Conservation (phyloP, 805 yeast species). For the Debaryomyces maramus region DNA sequence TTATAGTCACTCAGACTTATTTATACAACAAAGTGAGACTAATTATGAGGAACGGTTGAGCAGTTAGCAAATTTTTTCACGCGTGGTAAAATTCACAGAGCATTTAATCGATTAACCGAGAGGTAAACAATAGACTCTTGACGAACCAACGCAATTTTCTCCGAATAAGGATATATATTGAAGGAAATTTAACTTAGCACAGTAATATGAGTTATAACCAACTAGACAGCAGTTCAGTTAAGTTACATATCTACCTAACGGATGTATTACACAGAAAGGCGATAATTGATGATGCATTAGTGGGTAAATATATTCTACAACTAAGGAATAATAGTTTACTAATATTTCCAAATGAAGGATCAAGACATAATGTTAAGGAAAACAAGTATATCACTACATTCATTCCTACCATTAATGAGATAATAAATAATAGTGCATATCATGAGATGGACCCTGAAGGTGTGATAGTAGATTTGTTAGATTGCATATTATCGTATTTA, state of each 20-base stretch:
- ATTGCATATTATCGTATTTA: constrained; percentile 10
- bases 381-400: neutral
- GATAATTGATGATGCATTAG: neutral
- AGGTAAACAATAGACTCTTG: no score
- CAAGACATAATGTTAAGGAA: neutral
- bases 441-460: constrained; percentile 14
- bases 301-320: neutral
- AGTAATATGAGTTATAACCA: neutral
- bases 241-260: neutral
- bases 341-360: neutral
- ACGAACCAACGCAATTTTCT: no score
- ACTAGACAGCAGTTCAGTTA: neutral
- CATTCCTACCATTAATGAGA: constrained; percentile 11
- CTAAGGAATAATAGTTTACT: neutral
- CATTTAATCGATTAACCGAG: no score
- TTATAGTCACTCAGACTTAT: no score
- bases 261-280: neutral
- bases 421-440: constrained; percentile 13
- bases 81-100: no score
- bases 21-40: no score
- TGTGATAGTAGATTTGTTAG: constrained; percentile 14
- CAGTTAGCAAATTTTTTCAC: no score
- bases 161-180: no score
- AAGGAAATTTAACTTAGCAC: no score
- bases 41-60: no score